Conservation (phyloP, 371 early-diverging fungal species). For the Zopfochytrium polystomum region DNA sequence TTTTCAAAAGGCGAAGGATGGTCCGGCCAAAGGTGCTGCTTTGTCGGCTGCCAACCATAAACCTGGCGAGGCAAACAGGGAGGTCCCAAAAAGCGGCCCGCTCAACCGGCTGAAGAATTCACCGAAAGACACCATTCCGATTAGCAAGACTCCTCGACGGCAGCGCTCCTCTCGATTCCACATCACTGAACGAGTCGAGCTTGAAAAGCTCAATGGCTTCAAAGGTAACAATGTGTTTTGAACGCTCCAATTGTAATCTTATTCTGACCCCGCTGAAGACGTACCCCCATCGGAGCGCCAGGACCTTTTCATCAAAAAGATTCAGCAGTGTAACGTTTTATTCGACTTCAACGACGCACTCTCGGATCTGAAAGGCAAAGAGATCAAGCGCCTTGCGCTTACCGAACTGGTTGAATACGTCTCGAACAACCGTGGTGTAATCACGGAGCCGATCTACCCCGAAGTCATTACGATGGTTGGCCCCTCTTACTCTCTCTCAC, state of each 20-base stretch:
- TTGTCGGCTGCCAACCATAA: no score
- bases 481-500: neutral
- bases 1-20: no score
- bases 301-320: constrained; percentile 81
- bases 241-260: no score
- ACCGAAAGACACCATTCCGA: constrained; percentile 75
- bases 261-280: no score
- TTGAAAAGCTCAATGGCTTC: constrained; percentile 71
- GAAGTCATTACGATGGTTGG: constrained; percentile 87
- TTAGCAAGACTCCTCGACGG: constrained; percentile 71
- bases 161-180: constrained; percentile 84
- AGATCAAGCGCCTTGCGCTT: constrained; percentile 86
- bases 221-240: constrained; percentile 68
- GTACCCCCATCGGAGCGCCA: constrained; percentile 65
- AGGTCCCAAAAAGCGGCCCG: constrained; percentile 74
- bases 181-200: constrained; percentile 68
- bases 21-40: no score
- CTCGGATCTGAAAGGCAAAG: constrained; percentile 84
- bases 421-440: constrained; percentile 76
- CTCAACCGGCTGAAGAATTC: constrained; percentile 74
- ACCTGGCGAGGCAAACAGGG: constrained; percentile 34
- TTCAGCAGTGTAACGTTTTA: constrained; percentile 86
- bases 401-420: constrained; percentile 91
- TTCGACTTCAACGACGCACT: constrained; percentile 91
- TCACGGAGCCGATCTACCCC: constrained; percentile 83